Conservation (phyloP, 345 rosid genomes). For the Lepidium sativum region DNA sequence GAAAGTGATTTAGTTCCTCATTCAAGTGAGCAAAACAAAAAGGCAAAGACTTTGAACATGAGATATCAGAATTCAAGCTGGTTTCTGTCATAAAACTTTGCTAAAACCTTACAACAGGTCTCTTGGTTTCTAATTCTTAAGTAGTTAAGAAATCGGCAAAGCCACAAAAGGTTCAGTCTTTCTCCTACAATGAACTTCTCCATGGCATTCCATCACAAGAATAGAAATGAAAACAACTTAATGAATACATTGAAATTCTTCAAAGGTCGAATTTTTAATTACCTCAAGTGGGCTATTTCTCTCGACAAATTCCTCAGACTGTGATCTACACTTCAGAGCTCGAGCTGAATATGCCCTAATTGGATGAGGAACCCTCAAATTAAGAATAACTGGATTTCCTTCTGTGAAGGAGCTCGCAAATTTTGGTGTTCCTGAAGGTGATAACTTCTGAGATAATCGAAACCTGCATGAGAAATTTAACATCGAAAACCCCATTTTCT, state of each 20-base stretch:
- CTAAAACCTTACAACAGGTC: background rate
- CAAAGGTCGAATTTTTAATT: background rate
- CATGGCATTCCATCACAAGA: background rate
- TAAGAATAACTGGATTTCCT: constrained; percentile 13
- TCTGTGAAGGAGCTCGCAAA: constrained; percentile 18
- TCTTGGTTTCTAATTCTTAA: background rate
- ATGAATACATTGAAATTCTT: background rate
- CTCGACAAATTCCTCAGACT: constrained; percentile 40
- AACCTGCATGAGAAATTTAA: constrained; percentile 34
- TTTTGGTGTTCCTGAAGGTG: constrained; percentile 16
- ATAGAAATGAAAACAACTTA: background rate
- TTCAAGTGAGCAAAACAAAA: background rate
- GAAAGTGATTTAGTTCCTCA: background rate
- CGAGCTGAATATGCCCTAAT: constrained; percentile 13
- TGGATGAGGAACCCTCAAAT: constrained; percentile 16
- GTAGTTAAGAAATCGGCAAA: background rate
- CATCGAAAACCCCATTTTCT: constrained; percentile 38
- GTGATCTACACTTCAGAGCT: constrained; percentile 27
- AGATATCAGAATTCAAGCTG: background rate
- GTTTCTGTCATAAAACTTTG: background rate
- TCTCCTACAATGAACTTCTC: background rate
- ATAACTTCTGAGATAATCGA: constrained; percentile 20
- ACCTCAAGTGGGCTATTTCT: constrained; percentile 85
- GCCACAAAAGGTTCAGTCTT: background rate
- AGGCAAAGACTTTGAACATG: constrained; percentile 10